Evolutionary conservation across 768 basidiomycete species (phyloP), one percentile per base, ranked within the genome.

Genomic region (Leccinum variicolor): DNA sequence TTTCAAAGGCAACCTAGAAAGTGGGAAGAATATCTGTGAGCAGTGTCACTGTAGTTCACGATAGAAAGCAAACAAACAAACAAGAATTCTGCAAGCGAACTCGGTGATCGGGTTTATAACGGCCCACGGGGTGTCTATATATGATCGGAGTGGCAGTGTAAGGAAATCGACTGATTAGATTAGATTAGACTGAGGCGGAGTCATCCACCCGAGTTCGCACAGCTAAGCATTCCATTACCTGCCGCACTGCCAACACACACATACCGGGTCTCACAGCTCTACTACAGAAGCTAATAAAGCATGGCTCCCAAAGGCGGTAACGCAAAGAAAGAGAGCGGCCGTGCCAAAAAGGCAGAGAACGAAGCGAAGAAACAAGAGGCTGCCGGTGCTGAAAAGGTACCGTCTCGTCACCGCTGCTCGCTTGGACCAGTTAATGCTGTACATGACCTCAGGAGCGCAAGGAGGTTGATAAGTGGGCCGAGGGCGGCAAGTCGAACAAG

Each of bases 241-340:
- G 50, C 15, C 50, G 8, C 58, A 53, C 46, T 21, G 47, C 54
- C 41, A 54, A 47, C 52, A 51, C 41, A 47, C 50, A 6, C 28
- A 9, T 15, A 10, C 41, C 10, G 19, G 19, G 33, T 21, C 56
- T 50, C 59, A 52, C 62, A 61, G 55, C 55, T 54, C 34, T 43
- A 52, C 23, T 8, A n/a, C n/a, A n/a, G 41, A 57, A 31, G 23
- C 17, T 41, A n/a, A 53, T 34, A 10, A 29, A 19, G 2, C 39
- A 94, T 95, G 94, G 74, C 94, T 50, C 94, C 94, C 1, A 92
- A 92, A 73, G 90, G 87, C 60, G 84, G 81, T 64, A 96, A 94
- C 78, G 79, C 91, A 56, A 97, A 96, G 85, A 96, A 96, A 72
- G 94, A 96, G 73, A 75, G 84, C 45, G 94, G 94, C 4, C 75